phyloP scores from a whole-genome alignment of 169 alveolate species.

The Eimeria sp. region DNA sequence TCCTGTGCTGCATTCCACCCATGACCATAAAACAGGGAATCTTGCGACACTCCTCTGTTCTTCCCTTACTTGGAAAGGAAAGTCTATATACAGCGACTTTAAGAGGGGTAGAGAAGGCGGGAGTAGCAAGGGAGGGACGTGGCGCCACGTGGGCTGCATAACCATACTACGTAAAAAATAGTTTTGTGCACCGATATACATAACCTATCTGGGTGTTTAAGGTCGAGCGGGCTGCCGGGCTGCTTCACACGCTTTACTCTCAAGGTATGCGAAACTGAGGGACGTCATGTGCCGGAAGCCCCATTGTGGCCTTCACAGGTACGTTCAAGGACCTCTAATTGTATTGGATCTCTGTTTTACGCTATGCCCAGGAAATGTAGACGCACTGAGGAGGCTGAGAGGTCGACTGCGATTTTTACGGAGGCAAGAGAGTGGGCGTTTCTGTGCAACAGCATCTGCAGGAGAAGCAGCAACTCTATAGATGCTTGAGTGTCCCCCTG shows the following conservation, averaged over 20 bases:
- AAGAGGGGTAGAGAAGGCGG: slow-evolving; percentile 71
- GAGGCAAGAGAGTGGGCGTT: slow-evolving; percentile 72
- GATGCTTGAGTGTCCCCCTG: slow-evolving; percentile 70
- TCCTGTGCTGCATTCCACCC: not conserved
- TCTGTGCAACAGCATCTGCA: slow-evolving; percentile 73
- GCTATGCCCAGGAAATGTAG: slow-evolving; percentile 4
- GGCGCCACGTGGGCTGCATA: slow-evolving; percentile 77
- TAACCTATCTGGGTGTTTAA: slow-evolving; percentile 1
- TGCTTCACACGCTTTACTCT: not conserved
- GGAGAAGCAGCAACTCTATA: slow-evolving; percentile 64
- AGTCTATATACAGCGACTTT: slow-evolving; percentile 60
- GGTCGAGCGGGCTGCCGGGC: not conserved
- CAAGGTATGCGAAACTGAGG: slow-evolving; percentile 12
- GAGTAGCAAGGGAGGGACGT: slow-evolving; percentile 64
- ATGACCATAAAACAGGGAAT: no score
- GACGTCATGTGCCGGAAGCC: not conserved
- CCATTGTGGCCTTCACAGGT: not conserved
- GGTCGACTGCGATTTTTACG: slow-evolving; percentile 67
- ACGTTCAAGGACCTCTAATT: slow-evolving; percentile 14
- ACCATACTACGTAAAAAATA: not conserved
- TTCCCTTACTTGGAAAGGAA: slow-evolving; percentile 62
- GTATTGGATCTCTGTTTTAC: not conserved
- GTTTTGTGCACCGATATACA: not conserved
- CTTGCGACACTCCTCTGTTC: not conserved
- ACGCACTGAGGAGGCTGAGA: slow-evolving; percentile 69